A percentile compares a stretch with the other conserved stretches of the same genome.
These are phyloP conservation scores for Zychaea mexicana DNA, from an alignment of 371 early-diverging fungal species.

Conservation along the genomic window DNA sequence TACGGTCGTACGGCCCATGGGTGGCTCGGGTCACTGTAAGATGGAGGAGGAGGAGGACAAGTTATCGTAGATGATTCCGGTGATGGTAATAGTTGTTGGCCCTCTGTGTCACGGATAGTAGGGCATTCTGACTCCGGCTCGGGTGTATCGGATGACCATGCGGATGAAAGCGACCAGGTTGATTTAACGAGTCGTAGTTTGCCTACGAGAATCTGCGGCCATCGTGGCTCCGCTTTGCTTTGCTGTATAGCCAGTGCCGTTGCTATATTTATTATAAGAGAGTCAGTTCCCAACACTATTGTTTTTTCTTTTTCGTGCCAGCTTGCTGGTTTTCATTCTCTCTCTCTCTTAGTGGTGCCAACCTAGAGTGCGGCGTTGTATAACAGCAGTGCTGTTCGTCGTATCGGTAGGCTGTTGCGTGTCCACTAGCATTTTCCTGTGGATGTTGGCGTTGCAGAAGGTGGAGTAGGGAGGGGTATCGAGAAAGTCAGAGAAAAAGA, in stretches of 20 bases:
- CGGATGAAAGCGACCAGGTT: conserved; percentile 4
- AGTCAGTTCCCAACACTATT: no score
- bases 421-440: background rate
- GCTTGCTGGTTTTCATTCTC: no score
- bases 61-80: background rate
- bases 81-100: background rate
- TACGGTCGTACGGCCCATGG: conserved; percentile 9
- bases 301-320: no score
- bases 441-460: no score
- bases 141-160: conserved; percentile 9
- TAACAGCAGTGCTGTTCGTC: background rate
- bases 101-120: background rate
- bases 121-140: conserved; percentile 11
- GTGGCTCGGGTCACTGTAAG: conserved; percentile 19
- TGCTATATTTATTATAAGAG: background rate
- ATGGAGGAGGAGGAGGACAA: conserved; percentile 10
- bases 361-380: background rate
- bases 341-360: background rate
- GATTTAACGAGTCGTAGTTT: conserved; percentile 9
- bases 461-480: no score
- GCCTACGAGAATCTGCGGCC: conserved; percentile 4
- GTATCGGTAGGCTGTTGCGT: background rate
- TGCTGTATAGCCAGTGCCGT: background rate
- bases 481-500: no score
- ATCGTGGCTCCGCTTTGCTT: background rate